Evolutionary conservation across 495 filamentous ascomycete species (phyloP).

Genomic region (Penicillium manginii): DNA sequence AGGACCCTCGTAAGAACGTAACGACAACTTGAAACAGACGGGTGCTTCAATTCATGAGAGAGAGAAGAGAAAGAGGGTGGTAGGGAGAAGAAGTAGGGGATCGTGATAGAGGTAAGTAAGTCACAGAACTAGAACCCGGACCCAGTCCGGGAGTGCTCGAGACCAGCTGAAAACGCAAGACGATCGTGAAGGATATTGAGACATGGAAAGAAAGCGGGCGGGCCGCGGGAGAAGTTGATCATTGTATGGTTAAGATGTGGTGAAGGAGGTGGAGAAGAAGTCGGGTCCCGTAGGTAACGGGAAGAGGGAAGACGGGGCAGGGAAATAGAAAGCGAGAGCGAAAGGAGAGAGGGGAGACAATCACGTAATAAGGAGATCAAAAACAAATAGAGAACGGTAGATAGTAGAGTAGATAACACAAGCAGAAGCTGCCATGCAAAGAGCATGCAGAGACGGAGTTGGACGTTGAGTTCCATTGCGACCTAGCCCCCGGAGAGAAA

Average conservation of each 20-base stretch:
- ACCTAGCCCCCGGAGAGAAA: too few species aligned
- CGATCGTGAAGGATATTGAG: not conserved
- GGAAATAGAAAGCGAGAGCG: slow-evolving; percentile 9
- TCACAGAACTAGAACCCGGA: not conserved
- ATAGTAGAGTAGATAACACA: slow-evolving; percentile 1
- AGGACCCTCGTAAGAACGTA: too few species aligned
- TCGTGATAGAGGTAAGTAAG: not conserved
- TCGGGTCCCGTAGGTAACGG: too few species aligned
- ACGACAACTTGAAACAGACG: too few species aligned
- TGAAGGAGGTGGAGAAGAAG: too few species aligned
- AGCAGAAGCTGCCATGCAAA: not conserved
- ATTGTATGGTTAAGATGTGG: not conserved
- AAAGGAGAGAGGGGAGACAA: not conserved
- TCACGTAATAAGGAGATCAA: not conserved
- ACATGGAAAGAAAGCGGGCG: not conserved
- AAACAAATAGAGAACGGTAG: slow-evolving; percentile 9
- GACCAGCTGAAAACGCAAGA: not conserved
- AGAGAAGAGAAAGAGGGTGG: too few species aligned
- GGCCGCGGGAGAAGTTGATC: not conserved
- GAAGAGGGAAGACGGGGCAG: not conserved
- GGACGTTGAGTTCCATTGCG: not conserved
- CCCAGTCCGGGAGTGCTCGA: not conserved
- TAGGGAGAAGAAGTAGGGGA: not conserved
- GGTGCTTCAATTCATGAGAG: too few species aligned
- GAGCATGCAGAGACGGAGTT: not conserved